A percentile compares a stretch with the other conserved stretches of the same genome.
Evolutionary conservation across 1,139 yeast genomes (phyloP).

Genomic region (Yamadazyma spencermartinsiae): DNA sequence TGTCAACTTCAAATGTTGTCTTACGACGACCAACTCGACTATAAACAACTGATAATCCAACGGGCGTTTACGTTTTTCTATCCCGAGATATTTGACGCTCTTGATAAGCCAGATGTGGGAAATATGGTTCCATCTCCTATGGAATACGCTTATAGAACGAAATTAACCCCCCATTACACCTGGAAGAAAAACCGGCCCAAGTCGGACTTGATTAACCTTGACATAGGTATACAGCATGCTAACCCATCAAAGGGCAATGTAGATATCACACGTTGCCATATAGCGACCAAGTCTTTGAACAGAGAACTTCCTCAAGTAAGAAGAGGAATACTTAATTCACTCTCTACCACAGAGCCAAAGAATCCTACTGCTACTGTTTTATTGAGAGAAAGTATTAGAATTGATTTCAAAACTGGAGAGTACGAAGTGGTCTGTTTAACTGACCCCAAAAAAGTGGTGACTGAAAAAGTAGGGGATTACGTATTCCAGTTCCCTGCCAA

Average conservation of each 20-base stretch:
- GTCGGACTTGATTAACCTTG: constrained; percentile 6
- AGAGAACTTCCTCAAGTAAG: constrained; percentile 14
- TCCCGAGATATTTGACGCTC: constrained; percentile 24
- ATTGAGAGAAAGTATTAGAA: constrained; percentile 35
- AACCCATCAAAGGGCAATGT: constrained; percentile 66
- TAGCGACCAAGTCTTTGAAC: constrained; percentile 80
- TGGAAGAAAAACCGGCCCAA: constrained; percentile 24
- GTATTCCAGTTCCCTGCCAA: constrained; percentile 89
- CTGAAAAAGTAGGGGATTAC: constrained; percentile 73
- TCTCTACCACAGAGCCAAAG: constrained; percentile 2
- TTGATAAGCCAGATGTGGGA: constrained; percentile 11
- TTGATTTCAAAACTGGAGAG: constrained; percentile 36
- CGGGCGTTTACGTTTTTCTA: constrained; percentile 37
- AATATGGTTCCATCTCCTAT: constrained; percentile 46
- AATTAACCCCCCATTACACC: constrained; percentile 93
- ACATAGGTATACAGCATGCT: constrained; percentile 36
- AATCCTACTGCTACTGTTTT: constrained; percentile 11
- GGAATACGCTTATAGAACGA: constrained; percentile 79
- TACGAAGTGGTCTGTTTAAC: constrained; percentile 42
- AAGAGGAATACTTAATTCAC: neutral
- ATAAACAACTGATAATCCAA: constrained; percentile 30
- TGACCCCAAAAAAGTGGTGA: constrained; percentile 72
- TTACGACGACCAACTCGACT: constrained; percentile 38
- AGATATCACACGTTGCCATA: constrained; percentile 89
- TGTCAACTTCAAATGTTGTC: constrained; percentile 48